Conservation (phyloP, 768 basidiomycete genomes). For the Cystobasidium tubakii region DNA sequence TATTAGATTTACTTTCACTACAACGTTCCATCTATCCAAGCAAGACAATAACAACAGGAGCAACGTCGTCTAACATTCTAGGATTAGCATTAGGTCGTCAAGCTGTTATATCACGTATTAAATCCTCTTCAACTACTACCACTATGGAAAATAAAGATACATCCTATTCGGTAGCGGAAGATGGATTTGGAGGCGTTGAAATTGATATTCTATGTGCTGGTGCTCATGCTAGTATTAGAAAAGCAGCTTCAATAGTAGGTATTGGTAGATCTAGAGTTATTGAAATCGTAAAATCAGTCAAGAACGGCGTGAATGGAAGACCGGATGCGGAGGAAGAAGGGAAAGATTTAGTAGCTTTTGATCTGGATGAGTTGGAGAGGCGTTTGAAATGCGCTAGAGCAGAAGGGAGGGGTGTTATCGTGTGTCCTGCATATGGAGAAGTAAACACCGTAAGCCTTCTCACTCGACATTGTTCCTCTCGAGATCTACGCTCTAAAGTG, state of each 20-base stretch:
- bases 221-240: slow-evolving; percentile 52
- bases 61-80: slow-evolving; percentile 52
- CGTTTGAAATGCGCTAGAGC: slow-evolving; percentile 45
- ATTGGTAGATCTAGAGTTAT: slow-evolving; percentile 51
- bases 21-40: slow-evolving; percentile 45
- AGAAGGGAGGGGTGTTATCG: slow-evolving; percentile 46
- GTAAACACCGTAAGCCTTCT: slow-evolving; percentile 51
- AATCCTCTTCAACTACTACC: background rate
- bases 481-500: background rate
- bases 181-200: slow-evolving; percentile 48
- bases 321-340: slow-evolving; percentile 21
- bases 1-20: slow-evolving; percentile 44
- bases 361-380: slow-evolving; percentile 47
- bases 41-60: slow-evolving; percentile 53
- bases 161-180: slow-evolving; percentile 50
- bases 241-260: slow-evolving; percentile 52
- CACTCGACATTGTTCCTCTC: background rate
- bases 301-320: slow-evolving; percentile 28
- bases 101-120: slow-evolving; percentile 43
- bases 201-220: slow-evolving; percentile 49
- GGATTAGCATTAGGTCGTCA: slow-evolving; percentile 53
- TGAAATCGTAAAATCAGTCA: slow-evolving; percentile 38
- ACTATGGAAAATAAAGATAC: slow-evolving; percentile 39
- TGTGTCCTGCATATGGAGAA: slow-evolving; percentile 50
- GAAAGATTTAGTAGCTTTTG: slow-evolving; percentile 46